Base-by-base conservation (phyloP, 495 filamentous ascomycete species). In the Cercophora newfieldiana region DNA sequence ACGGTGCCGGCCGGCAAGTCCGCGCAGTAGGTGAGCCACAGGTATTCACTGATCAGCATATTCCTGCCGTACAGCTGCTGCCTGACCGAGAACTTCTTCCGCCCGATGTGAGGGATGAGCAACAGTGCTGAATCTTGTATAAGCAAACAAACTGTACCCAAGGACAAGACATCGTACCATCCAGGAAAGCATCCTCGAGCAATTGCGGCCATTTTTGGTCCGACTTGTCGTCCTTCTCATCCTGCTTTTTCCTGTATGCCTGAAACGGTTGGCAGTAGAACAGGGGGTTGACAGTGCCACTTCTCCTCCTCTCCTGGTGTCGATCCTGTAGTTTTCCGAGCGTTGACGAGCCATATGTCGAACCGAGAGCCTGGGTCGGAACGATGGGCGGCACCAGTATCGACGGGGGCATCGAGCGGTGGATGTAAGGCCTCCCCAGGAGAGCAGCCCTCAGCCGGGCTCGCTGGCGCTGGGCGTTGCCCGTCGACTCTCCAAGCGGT, bases 131-230 rank as follows among this genome's bases (percentile, higher is more conserved):
- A 18, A 65, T 26, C 55, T 31, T 19, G 28, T 57, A 29, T 16
- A 44, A 4, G 18, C 37, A 44, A 44, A 33, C 4, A 51, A 51
- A 22, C 16, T n/a, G 48, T n/a, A 22, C 18, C 10, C 19, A 53
- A 8, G 4, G 12, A 7, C 24, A 4, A 10, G 12, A 4, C 3
- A 49, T 16, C 83, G 80, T 81, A 97, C 95, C 94, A 78, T 92
- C 90, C 72, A 95, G 88, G 72, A 99, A 98, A 19, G 91, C 90
- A 74, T 89, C 83, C 75, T 99, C 95, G 18, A 97, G 77, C 67
- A 88, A 79, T 67, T 93, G 88, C 5, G 93, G 89, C 94, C 94
- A 98, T 68, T 90, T 81, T 53, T 82, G 75, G 54, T 78, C 78
- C 48, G 75, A 66, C 72, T 81, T 78, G 68, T 77, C 74, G 68